phyloP scores from a whole-genome alignment of 768 basidiomycete species.

The Boletellus ananas region DNA sequence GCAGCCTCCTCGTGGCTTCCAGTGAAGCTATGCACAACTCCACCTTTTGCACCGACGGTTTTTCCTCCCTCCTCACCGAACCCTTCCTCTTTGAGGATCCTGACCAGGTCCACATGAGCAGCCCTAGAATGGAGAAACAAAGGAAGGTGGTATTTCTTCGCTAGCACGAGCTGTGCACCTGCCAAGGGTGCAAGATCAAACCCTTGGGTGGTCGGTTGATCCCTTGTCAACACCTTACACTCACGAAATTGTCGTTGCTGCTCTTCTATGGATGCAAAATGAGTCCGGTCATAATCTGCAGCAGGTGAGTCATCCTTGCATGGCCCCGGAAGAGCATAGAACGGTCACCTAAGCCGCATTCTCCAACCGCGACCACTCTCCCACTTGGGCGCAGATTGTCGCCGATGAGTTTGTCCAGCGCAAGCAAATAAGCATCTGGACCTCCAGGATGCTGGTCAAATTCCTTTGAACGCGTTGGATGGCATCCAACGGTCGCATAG shows the following conservation, averaged over 20 bases:
- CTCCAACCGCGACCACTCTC: constrained; percentile 69
- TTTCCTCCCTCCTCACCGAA: constrained; percentile 55
- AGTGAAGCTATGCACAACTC: constrained; percentile 83
- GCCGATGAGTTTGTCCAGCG: constrained; percentile 52
- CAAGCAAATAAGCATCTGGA: constrained; percentile 55
- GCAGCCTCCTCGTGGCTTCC: constrained; percentile 57
- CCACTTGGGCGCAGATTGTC: constrained; percentile 49
- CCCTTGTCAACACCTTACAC: constrained; percentile 16
- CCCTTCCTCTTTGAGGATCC: constrained; percentile 61
- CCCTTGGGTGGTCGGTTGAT: neutral
- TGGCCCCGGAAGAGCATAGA: neutral
- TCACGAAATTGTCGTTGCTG: constrained; percentile 64
- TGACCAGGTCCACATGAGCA: constrained; percentile 68
- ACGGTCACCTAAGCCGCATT: constrained; percentile 67
- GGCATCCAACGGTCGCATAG: constrained; percentile 75
- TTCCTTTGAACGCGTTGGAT: constrained; percentile 71
- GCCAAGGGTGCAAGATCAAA: neutral
- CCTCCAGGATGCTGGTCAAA: constrained; percentile 58
- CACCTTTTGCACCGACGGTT: constrained; percentile 56
- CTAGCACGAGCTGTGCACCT: constrained; percentile 58
- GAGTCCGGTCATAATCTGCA: constrained; percentile 73
- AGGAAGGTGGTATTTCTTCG: constrained; percentile 69
- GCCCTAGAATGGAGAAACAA: constrained; percentile 79
- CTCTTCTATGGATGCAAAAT: constrained; percentile 54
- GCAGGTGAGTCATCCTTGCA: neutral